phyloP scores from a whole-genome alignment of 2,329 filamentous ascomycete genomes.

The Scedosporium aurantiacum region DNA sequence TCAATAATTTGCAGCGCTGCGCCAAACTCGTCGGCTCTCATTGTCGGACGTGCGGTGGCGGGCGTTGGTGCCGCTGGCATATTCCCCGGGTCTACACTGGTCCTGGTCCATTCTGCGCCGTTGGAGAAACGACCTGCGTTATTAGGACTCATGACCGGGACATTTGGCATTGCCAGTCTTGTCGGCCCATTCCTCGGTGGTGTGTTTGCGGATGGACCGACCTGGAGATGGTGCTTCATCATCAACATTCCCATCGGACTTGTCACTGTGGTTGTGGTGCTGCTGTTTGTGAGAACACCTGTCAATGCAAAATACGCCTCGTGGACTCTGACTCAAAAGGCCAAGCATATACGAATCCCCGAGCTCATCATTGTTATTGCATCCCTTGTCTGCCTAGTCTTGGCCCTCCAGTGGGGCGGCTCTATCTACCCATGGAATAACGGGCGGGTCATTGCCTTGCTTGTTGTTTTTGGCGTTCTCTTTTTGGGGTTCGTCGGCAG shows the following conservation, averaged over 20 bases:
- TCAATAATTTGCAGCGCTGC: conserved; percentile 23
- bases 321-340: too few relatives aligned
- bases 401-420: conserved; percentile 30
- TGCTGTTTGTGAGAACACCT: conserved; percentile 11
- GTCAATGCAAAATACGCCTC: background rate
- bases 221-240: conserved; percentile 30
- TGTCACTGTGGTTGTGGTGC: conserved; percentile 21
- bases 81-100: conserved; percentile 29
- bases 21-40: conserved; percentile 18
- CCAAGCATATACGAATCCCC: conserved; percentile 6
- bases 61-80: conserved; percentile 32
- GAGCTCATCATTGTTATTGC: conserved; percentile 11
- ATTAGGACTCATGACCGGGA: conserved; percentile 21
- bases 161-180: conserved; percentile 31
- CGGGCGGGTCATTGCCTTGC: conserved; percentile 14
- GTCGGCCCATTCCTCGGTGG: conserved; percentile 23
- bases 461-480: conserved; percentile 21
- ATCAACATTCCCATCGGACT: conserved; percentile 28
- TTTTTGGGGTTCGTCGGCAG: conserved; percentile 25
- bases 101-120: conserved; percentile 27
- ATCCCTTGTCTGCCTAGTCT: conserved; percentile 22
- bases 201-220: conserved; percentile 21
- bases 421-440: conserved; percentile 15
- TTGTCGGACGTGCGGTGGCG: conserved; percentile 24
- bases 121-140: conserved; percentile 17